Evolutionary conservation across 441 rosid species (phyloP).

Genomic region (Syzygium syzygioides): DNA sequence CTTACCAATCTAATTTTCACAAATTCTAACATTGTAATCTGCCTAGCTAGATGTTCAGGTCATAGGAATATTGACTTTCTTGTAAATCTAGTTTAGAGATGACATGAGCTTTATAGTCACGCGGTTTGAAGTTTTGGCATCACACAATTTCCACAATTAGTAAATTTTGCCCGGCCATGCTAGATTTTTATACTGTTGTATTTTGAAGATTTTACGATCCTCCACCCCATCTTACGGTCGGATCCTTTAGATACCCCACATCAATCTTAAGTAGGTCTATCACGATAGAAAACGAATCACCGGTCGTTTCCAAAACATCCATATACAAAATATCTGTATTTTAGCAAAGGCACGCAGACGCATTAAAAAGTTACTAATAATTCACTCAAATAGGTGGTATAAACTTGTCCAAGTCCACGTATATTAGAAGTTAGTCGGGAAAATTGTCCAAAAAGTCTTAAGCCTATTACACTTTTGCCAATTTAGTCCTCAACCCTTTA

Average conservation of each 20-base stretch:
- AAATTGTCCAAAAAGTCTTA: no score
- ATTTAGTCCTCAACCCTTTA: no score
- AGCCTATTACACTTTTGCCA: no score
- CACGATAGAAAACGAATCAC: neutral
- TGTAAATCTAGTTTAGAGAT: neutral
- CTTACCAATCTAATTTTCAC: neutral
- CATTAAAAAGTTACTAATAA: neutral
- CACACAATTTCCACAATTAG: neutral
- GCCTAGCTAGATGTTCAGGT: neutral
- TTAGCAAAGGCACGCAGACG: neutral
- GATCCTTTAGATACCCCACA: neutral
- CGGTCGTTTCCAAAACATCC: neutral
- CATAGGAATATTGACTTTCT: neutral
- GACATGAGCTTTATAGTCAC: neutral
- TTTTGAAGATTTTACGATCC: neutral
- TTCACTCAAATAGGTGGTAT: neutral
- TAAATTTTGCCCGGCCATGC: neutral
- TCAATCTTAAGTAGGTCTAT: neutral
- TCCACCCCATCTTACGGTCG: neutral
- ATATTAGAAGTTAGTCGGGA: neutral
- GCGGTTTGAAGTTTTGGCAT: neutral
- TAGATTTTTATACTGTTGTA: neutral
- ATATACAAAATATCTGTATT: neutral
- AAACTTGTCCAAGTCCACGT: neutral
- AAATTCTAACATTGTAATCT: neutral